Evolutionary conservation across 2,329 filamentous ascomycete species (phyloP), one percentile per base, ranked within the genome.

Genomic region (Alternaria viburni): DNA sequence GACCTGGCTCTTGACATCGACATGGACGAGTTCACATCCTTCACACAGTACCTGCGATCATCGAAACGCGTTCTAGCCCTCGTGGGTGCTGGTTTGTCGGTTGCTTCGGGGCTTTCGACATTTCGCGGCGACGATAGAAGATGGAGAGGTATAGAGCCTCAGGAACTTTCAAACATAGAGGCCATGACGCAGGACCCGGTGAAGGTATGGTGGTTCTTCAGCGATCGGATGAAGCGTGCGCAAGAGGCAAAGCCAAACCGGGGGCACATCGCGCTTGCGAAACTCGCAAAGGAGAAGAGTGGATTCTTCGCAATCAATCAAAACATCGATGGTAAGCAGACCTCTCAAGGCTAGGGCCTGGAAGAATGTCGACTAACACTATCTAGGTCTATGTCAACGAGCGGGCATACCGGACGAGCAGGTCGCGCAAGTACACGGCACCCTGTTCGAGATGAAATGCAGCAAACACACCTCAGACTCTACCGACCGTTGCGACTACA

Each of bases 11-110:
- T 45, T 19, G 43, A 21, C 6, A 45, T 45, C 19, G 43, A 13
- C 28, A 54, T 30, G 19, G 26, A 28, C 50, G 30, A 36, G n/a
- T 57, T 47, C 41, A 57, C 44, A 17, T 36, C 55, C 25, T 57
- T 57, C 25, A 23, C 55, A 36, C 26, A 47, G 25, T 32, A 49
- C 19, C 44, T 57, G 17, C 43, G 23, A 41, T 49, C 61, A 4
- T 69, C 72, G 8, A 61, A 50, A 7, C 66, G 69, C 8, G 71
- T 76, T 17, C 55, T 75, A 9, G 69, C 67, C 12, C 59, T 74
- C 6, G 30, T 70, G 15, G 72, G 74, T 10, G 73, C 74, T 13
- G 68, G 72, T 0, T 62, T 76, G 6, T 74, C 72, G 6, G 70
- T 63, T 1, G 54, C 68, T 3, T 75, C 74, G 17, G 71, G 71